phyloP scores from a whole-genome alignment of 352 stramenopile species.

The Pythium pyrilobum region DNA sequence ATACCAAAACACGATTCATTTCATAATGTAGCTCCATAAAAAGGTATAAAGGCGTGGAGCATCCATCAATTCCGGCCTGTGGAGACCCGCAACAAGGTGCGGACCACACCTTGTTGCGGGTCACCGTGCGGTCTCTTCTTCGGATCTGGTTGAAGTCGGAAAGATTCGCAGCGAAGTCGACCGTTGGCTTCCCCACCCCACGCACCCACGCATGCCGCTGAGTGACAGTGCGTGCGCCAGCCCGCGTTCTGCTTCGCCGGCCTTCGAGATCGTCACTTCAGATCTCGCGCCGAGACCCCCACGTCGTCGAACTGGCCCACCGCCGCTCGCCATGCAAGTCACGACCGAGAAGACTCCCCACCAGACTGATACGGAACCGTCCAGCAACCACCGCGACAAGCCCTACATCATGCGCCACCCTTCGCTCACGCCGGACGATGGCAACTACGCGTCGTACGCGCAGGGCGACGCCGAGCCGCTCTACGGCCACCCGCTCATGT shows the following conservation, averaged over 20 bases:
- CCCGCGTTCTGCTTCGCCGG: neutral
- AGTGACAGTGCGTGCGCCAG: neutral
- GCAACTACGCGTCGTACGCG: conserved; percentile 18
- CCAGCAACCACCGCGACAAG: neutral
- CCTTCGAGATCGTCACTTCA: neutral
- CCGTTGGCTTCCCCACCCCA: no score
- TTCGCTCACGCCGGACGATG: conserved; percentile 2
- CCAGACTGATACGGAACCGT: conserved; percentile 10
- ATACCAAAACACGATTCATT: no score
- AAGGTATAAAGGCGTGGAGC: no score
- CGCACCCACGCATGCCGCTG: no score
- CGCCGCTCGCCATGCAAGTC: conserved; percentile 11
- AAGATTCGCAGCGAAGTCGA: conserved; percentile 2
- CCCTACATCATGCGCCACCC: conserved; percentile 9
- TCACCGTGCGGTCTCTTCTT: no score
- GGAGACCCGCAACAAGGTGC: neutral
- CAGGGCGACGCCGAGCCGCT: conserved; percentile 49
- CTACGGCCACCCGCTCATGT: conserved; percentile 84
- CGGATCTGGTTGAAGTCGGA: conserved; percentile 1
- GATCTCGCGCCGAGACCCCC: neutral
- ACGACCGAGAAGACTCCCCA: neutral
- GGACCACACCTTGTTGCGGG: neutral
- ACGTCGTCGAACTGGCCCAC: no score
- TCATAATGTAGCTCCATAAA: no score
- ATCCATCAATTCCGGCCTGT: no score